Percentiles rank a stretch among this genome's conserved stretches.
These are phyloP conservation scores for Blastomyces gilchristii DNA, from an alignment of 2,329 filamentous ascomycete genomes.

Conservation along the genomic window DNA sequence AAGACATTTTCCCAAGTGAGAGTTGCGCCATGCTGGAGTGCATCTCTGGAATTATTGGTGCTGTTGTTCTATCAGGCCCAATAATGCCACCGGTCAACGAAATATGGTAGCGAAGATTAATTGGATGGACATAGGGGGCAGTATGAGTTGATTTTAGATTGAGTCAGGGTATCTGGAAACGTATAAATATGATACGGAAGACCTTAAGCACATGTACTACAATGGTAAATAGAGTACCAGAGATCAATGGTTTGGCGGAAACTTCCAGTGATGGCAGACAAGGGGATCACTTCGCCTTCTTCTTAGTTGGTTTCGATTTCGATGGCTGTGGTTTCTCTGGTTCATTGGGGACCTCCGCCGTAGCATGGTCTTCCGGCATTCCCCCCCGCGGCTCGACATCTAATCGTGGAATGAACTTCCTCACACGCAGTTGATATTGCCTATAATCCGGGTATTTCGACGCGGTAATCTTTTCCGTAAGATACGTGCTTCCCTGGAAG, in stretches of 20 bases:
- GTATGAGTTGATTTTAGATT: neutral
- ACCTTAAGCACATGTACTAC: neutral
- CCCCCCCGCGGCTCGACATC: constrained; percentile 25
- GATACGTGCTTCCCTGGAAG: constrained; percentile 79
- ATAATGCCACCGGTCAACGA: neutral
- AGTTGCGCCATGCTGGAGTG: neutral
- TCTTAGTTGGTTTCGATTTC: neutral
- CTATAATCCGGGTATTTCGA: constrained; percentile 82
- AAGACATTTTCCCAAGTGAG: neutral
- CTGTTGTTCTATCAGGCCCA: neutral
- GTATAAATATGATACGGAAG: neutral
- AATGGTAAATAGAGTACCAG: neutral
- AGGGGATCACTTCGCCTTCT: neutral
- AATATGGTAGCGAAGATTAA: neutral
- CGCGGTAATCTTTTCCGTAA: constrained; percentile 73
- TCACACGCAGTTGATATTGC: constrained; percentile 71
- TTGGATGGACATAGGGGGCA: neutral
- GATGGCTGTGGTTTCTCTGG: constrained; percentile 12
- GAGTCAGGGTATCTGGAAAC: neutral
- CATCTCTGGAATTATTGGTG: neutral
- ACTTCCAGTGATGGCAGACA: neutral
- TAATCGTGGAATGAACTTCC: constrained; percentile 63
- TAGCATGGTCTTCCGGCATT: neutral
- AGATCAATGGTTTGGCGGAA: neutral
- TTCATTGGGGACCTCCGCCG: constrained; percentile 18